These are phyloP conservation scores for Penicillium manginii DNA, from an alignment of 495 filamentous ascomycete genomes.

Conservation along the genomic window DNA sequence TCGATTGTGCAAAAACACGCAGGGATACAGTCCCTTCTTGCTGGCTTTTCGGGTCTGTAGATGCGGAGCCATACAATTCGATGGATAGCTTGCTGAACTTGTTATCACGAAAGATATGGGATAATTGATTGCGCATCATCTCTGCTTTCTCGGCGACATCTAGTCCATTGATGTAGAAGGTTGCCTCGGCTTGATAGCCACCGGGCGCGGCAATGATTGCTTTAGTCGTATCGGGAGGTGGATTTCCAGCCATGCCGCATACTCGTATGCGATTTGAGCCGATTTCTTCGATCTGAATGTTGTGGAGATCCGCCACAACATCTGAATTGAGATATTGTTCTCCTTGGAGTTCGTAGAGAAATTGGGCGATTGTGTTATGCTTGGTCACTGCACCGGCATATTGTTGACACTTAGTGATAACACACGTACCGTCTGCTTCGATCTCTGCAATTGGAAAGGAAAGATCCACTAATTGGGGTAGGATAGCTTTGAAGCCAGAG, in stretches of 20 bases:
- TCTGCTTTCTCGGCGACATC: constrained; percentile 10
- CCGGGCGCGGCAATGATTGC: constrained; percentile 44
- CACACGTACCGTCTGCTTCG: constrained; percentile 32
- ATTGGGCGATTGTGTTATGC: constrained; percentile 47
- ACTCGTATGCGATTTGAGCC: constrained; percentile 41
- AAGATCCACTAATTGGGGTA: constrained; percentile 12
- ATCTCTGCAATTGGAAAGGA: constrained; percentile 54
- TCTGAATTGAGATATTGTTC: constrained; percentile 49
- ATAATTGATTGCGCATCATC: constrained; percentile 7
- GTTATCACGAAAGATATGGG: constrained; percentile 15
- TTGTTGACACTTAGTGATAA: constrained; percentile 20
- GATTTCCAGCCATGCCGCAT: constrained; percentile 38
- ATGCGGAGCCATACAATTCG: constrained; percentile 20
- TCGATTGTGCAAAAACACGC: constrained; percentile 25
- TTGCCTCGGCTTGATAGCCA: constrained; percentile 29
- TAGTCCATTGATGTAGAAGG: constrained; percentile 19
- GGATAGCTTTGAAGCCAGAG: constrained; percentile 46
- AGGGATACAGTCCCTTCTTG: constrained; percentile 19
- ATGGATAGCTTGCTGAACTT: constrained; percentile 24
- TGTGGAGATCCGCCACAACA: constrained; percentile 45
- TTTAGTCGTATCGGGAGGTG: constrained; percentile 53
- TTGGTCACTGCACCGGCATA: constrained; percentile 24
- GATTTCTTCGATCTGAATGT: constrained; percentile 38
- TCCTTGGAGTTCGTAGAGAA: constrained; percentile 59
- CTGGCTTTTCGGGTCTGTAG: constrained; percentile 23